Conservation (phyloP, 352 stramenopile species). For the Phytophthora pini region DNA sequence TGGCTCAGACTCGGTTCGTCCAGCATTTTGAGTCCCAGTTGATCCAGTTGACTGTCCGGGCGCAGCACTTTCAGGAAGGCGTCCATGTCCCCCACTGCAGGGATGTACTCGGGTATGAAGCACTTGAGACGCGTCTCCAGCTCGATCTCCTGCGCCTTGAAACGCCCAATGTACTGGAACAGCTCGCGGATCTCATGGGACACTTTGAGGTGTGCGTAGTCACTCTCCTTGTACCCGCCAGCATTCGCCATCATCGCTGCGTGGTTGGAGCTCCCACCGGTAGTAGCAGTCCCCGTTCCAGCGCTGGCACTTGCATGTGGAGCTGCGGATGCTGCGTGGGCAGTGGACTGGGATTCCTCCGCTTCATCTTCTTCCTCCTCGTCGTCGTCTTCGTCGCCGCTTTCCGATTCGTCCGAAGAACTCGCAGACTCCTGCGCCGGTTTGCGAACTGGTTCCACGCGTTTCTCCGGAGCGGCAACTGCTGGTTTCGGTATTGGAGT, state of each 20-base stretch:
- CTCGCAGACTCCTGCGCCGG: constrained; percentile 64
- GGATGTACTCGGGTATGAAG: constrained; percentile 97
- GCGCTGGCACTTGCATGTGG: constrained; percentile 5
- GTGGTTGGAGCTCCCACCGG: constrained; percentile 43
- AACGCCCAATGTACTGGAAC: constrained; percentile 95
- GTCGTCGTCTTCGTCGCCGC: constrained; percentile 72
- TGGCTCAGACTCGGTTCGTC: constrained; percentile 94
- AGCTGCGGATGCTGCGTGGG: constrained; percentile 22
- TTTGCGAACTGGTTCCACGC: constrained; percentile 55
- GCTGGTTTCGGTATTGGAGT: constrained; percentile 34
- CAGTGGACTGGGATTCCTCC: constrained; percentile 38
- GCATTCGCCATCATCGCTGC: constrained; percentile 72
- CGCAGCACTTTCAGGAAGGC: constrained; percentile 96
- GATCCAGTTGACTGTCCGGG: constrained; percentile 90
- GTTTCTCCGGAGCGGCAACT: constrained; percentile 34
- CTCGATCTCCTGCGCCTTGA: constrained; percentile 96
- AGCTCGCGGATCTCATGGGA: constrained; percentile 91
- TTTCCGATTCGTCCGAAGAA: constrained; percentile 72
- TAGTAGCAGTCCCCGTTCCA: constrained; percentile 18
- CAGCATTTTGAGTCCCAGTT: constrained; percentile 93
- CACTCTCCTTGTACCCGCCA: constrained; percentile 87
- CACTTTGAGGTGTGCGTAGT: constrained; percentile 90
- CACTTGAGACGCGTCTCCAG: constrained; percentile 96
- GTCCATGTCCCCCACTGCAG: constrained; percentile 96
- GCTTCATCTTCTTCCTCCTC: constrained; percentile 71